Evolutionary conservation across 2,329 filamentous ascomycete species (phyloP).

Genomic region (Myriosclerotinia scirpicola): DNA sequence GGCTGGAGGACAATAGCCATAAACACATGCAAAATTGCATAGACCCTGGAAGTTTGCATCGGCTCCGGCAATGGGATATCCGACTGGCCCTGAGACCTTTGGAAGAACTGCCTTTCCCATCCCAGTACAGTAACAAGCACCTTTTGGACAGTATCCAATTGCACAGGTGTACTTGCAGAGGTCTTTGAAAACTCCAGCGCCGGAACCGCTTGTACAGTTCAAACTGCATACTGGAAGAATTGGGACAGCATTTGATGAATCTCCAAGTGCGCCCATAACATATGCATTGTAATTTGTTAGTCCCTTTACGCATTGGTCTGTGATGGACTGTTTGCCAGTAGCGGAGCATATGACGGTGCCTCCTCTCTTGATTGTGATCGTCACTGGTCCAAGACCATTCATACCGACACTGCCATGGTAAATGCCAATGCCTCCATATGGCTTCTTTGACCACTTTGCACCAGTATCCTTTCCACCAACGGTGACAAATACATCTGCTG

Average conservation of each 20-base stretch:
- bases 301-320: background rate
- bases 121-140: slow-evolving; percentile 14
- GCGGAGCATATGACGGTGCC: background rate
- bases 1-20: slow-evolving; percentile 12
- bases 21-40: slow-evolving; percentile 15
- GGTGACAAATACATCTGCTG: slow-evolving; percentile 6
- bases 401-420: slow-evolving; percentile 14
- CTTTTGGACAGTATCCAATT: slow-evolving; percentile 32
- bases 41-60: slow-evolving; percentile 3
- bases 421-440: background rate
- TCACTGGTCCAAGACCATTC: background rate
- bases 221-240: background rate
- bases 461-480: background rate
- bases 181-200: slow-evolving; percentile 41
- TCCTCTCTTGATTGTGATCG: background rate
- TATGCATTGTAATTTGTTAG: slow-evolving; percentile 9
- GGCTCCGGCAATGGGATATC: slow-evolving; percentile 6
- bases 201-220: slow-evolving; percentile 29
- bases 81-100: background rate
- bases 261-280: background rate
- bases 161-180: slow-evolving; percentile 40
- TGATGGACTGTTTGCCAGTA: background rate
- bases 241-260: background rate
- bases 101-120: slow-evolving; percentile 6
- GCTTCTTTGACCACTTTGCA: slow-evolving; percentile 2